Evolutionary conservation across 257 asterid genomes (phyloP).

Genomic region (Fraxinus pennsylvanica): DNA sequence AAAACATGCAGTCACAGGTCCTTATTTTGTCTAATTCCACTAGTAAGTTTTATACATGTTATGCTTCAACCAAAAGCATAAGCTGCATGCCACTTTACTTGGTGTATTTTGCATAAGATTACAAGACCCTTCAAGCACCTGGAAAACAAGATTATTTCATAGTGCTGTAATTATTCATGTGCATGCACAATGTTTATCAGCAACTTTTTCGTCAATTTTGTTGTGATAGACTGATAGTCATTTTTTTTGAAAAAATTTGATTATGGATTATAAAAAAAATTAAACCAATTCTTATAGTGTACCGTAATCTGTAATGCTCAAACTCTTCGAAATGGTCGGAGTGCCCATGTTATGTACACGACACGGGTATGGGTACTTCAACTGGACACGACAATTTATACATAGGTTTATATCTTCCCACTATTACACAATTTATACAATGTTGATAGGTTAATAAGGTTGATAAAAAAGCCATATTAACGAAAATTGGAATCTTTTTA

Average conservation of each 20-base stretch:
- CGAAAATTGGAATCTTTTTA: too few species aligned
- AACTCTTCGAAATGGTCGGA: too few species aligned
- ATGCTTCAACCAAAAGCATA: background rate
- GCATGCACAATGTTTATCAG: background rate
- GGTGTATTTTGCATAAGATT: conserved; percentile 4
- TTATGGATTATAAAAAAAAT: conserved; percentile 13
- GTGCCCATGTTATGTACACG: too few species aligned
- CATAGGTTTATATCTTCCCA: too few species aligned
- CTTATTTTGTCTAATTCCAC: background rate
- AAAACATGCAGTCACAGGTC: background rate
- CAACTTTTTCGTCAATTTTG: background rate
- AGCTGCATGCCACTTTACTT: background rate
- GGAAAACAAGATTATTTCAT: conserved; percentile 9
- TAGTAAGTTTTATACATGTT: background rate
- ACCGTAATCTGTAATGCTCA: background rate
- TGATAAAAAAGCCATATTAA: too few species aligned
- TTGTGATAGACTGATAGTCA: background rate
- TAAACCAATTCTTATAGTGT: conserved; percentile 9
- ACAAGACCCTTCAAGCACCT: background rate
- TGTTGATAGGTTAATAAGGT: too few species aligned
- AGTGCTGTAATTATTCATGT: conserved; percentile 8
- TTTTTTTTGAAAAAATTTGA: background rate
- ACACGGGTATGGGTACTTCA: too few species aligned
- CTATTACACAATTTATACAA: too few species aligned
- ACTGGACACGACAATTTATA: too few species aligned